These are phyloP conservation scores for Saccharomyces kudriavzevii DNA, from an alignment of 805 yeast genomes.

Conservation along the genomic window DNA sequence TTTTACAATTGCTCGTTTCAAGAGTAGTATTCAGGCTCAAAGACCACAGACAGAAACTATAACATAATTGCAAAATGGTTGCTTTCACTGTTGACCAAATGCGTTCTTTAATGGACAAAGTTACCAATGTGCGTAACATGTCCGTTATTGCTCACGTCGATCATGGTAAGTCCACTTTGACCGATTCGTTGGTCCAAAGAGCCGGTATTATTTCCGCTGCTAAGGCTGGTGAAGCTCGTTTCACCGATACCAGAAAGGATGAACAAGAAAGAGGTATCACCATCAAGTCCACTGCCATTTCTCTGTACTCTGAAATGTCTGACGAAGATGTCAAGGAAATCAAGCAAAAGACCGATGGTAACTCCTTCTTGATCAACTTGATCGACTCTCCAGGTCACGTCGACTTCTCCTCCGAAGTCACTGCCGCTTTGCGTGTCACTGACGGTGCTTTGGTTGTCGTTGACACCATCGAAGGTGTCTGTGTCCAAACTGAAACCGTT, in stretches of 20 bases:
- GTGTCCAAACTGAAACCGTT: slow-evolving; percentile 99
- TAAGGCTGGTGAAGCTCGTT: slow-evolving; percentile 99
- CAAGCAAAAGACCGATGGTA: slow-evolving; percentile 81
- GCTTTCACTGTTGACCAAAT: slow-evolving; percentile 75
- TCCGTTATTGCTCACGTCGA: slow-evolving; percentile 99
- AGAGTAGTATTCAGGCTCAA: not conserved
- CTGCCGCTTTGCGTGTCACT: slow-evolving; percentile 99
- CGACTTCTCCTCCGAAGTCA: slow-evolving; percentile 99
- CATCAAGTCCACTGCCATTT: slow-evolving; percentile 97
- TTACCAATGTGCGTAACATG: slow-evolving; percentile 99
- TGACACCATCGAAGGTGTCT: slow-evolving; percentile 99
- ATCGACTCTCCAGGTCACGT: slow-evolving; percentile 99
- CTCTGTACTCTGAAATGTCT: slow-evolving; percentile 80
- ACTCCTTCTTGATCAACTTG: slow-evolving; percentile 92
- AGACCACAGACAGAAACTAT: not conserved
- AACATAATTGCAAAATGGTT: slow-evolving; percentile 23
- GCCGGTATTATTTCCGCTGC: slow-evolving; percentile 99
- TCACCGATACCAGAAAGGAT: slow-evolving; percentile 99
- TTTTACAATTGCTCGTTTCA: not conserved
- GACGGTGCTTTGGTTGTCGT: slow-evolving; percentile 99
- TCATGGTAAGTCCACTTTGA: slow-evolving; percentile 99
- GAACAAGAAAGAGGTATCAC: slow-evolving; percentile 99
- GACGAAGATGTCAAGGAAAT: slow-evolving; percentile 80
- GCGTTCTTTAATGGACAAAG: slow-evolving; percentile 99
- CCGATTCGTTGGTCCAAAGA: slow-evolving; percentile 97